Evolutionary conservation across 176 grass and related monocot species (phyloP), one percentile per base, ranked within the genome.

Genomic region (Thalia dealbata): DNA sequence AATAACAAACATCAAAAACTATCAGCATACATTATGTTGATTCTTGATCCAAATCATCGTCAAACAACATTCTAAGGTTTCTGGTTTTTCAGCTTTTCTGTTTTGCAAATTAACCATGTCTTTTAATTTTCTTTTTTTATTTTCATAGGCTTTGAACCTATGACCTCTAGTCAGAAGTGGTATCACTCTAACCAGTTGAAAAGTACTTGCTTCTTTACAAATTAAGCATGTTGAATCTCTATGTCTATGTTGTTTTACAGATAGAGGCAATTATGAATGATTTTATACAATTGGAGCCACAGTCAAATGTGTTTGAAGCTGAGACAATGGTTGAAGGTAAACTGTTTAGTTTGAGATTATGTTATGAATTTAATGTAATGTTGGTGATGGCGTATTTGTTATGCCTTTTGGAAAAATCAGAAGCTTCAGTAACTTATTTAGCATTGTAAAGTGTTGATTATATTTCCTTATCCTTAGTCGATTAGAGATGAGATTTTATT

Each of bases 291-390:
- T 69, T 92, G 68, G 83, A 97, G 71, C 93, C 89, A 2, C 84
- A 86, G 18, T 92, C 87, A 71, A 92, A 88, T 84, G 80, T 97
- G 71, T 97, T 92, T 86, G 89, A 97, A 86, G 65, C 87, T 27
- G 93, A 97, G 74, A 97, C 93, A 82, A 97, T 92, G 93, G 80
- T 97, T 82, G 93, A 97, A 97, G 93, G 93, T 97, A 78, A 60
- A 64, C 46, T 50, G 64, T 71, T 43, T 85, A 85, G 24, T 7
- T 61, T 10, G 21, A 61, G 15, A 59, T 21, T 59, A 59, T 22
- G 4, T 21, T 21, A 18, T 6, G 2, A 22, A 18, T n/a, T 59
- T 6, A 61, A 61, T 8, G 21, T 24, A 61, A 38, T 38, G 10
- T 26, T 0, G 7, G 14, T 64, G 3, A 66, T 14, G 12, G 26